phyloP scores from a whole-genome alignment of 1,139 yeast genomes.

The Blastobotrys raffinosifermentans region DNA sequence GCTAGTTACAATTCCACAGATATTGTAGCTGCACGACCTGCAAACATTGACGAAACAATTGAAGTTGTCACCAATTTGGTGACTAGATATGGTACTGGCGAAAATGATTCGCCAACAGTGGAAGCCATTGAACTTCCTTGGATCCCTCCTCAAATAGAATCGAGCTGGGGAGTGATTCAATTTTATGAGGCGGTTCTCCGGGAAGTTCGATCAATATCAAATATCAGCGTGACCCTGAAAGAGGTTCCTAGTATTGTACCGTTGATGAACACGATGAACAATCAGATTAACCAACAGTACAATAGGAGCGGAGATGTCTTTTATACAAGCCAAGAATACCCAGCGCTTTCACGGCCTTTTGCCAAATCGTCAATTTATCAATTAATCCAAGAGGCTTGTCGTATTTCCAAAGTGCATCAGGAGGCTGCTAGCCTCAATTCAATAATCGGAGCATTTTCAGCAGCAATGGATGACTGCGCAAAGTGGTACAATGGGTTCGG shows the following conservation, averaged over 20 bases:
- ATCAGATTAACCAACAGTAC: neutral
- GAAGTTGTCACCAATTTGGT: conserved; percentile 41
- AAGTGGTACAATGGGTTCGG: conserved; percentile 88
- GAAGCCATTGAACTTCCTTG: conserved; percentile 79
- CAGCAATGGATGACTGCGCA: conserved; percentile 89
- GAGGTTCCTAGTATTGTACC: neutral
- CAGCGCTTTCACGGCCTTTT: conserved; percentile 2
- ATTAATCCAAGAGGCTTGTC: conserved; percentile 3
- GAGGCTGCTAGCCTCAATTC: neutral
- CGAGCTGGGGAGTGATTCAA: neutral
- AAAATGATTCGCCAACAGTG: conserved; percentile 60
- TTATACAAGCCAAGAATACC: conserved; percentile 4
- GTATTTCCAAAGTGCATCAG: neutral
- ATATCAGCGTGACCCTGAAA: neutral
- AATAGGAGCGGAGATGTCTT: neutral
- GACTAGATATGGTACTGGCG: conserved; percentile 58
- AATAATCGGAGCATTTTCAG: conserved; percentile 86
- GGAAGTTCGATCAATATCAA: neutral
- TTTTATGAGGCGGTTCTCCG: neutral
- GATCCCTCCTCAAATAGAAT: conserved; percentile 54
- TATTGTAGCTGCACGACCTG: conserved; percentile 85
- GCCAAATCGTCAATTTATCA: neutral
- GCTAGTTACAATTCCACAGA: too few relatives aligned
- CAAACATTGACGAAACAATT: conserved; percentile 53
- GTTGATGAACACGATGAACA: neutral